Percentiles rank a stretch among this genome's conserved stretches.
Evolutionary conservation across 2,329 filamentous ascomycete species (phyloP).

Genomic region (Pyrenochaeta sp.): DNA sequence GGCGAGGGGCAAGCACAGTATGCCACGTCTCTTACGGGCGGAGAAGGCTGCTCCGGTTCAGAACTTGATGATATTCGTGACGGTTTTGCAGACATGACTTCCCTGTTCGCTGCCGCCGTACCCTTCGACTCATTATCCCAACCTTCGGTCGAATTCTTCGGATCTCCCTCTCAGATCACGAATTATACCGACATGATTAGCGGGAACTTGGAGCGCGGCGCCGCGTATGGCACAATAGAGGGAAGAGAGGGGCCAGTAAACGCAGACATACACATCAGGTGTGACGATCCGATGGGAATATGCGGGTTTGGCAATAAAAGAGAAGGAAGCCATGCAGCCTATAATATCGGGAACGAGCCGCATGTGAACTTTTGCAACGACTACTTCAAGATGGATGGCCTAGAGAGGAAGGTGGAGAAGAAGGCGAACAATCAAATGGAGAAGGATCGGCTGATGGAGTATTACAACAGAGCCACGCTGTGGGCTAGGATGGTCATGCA

Average conservation of each 20-base stretch:
- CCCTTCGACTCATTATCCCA: conserved; percentile 32
- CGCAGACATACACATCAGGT: conserved; percentile 44
- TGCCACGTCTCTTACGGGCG: conserved; percentile 39
- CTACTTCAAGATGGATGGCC: conserved; percentile 37
- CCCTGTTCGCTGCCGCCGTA: conserved; percentile 35
- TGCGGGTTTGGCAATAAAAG: conserved; percentile 37
- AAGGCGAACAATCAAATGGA: conserved; percentile 31
- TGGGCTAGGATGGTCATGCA: conserved; percentile 50
- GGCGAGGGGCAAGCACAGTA: conserved; percentile 18
- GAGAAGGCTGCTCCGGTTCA: conserved; percentile 38
- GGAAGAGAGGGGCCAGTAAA: conserved; percentile 31
- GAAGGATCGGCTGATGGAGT: conserved; percentile 35
- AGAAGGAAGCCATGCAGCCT: conserved; percentile 41
- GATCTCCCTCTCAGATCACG: conserved; percentile 22
- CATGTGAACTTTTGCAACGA: conserved; percentile 44
- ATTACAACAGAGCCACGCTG: conserved; percentile 45
- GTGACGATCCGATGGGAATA: conserved; percentile 42
- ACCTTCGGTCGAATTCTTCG: conserved; percentile 41
- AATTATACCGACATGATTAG: conserved; percentile 43
- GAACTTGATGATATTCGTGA: conserved; percentile 36
- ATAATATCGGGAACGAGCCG: conserved; percentile 48
- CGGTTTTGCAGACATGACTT: conserved; percentile 46
- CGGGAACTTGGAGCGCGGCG: conserved; percentile 37
- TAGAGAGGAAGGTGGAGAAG: conserved; percentile 34
- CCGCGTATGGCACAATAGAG: conserved; percentile 37